phyloP scores from a whole-genome alignment of 768 basidiomycete species.

The Auricularia auricula-judae region DNA sequence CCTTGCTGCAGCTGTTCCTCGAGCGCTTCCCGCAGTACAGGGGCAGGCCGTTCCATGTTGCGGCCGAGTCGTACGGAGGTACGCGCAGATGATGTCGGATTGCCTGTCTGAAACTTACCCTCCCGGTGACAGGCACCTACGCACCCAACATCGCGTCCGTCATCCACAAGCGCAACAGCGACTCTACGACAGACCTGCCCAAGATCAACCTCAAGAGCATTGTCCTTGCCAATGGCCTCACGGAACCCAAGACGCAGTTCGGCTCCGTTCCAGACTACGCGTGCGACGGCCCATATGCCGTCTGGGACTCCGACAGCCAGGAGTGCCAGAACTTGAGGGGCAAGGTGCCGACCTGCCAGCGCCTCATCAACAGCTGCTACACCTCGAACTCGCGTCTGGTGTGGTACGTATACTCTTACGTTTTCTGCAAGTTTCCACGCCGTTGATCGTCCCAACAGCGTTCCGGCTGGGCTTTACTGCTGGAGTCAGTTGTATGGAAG shows the following conservation, averaged over 20 bases:
- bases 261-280: conserved; percentile 68
- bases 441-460: conserved; percentile 19
- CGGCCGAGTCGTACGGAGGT: conserved; percentile 61
- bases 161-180: conserved; percentile 70
- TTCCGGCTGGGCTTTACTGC: conserved; percentile 73
- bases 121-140: conserved; percentile 45
- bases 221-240: conserved; percentile 80
- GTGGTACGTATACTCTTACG: conserved; percentile 19
- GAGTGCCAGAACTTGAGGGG: conserved; percentile 50
- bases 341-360: conserved; percentile 66
- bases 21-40: conserved; percentile 67
- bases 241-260: conserved; percentile 76
- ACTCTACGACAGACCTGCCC: conserved; percentile 36
- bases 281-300: conserved; percentile 72
- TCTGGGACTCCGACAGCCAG: conserved; percentile 59
- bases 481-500: conserved; percentile 60
- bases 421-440: background rate
- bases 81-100: conserved; percentile 9
- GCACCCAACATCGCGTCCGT: conserved; percentile 68
- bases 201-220: conserved; percentile 75
- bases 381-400: conserved; percentile 44
- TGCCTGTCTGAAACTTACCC: no score
- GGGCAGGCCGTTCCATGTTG: conserved; percentile 60
- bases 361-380: conserved; percentile 64
- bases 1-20: conserved; percentile 74